phyloP scores from a whole-genome alignment of 192 early-diverging fungal species.

The Coemansia sp. region DNA sequence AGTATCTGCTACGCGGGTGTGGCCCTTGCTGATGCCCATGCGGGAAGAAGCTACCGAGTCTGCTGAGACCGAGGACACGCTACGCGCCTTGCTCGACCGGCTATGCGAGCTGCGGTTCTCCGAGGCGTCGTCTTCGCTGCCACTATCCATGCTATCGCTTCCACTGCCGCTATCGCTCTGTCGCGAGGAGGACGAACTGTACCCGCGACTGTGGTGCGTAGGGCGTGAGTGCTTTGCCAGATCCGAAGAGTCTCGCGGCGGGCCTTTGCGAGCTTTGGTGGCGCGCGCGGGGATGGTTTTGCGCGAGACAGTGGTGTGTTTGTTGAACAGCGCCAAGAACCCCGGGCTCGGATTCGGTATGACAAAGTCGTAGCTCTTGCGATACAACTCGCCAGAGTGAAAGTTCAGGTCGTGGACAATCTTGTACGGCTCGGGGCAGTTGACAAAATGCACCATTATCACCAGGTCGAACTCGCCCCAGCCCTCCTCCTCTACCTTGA shows the following conservation, averaged over 20 bases:
- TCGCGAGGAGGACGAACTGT: constrained; percentile 3
- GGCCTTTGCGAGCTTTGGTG: constrained; percentile 46
- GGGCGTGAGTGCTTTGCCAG: neutral
- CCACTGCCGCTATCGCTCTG: constrained; percentile 8
- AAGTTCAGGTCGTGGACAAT: constrained; percentile 55
- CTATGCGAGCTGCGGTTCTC: constrained; percentile 3
- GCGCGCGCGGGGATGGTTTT: constrained; percentile 39
- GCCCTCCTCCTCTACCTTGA: constrained; percentile 42
- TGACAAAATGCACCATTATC: constrained; percentile 34
- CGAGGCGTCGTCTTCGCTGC: neutral
- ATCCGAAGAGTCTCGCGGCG: constrained; percentile 20
- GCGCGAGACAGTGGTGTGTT: constrained; percentile 28
- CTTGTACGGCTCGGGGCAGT: constrained; percentile 21
- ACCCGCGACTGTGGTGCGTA: constrained; percentile 10
- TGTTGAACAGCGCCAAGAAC: constrained; percentile 39
- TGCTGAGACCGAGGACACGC: constrained; percentile 10
- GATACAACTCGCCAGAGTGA: constrained; percentile 30
- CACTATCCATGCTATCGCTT: constrained; percentile 9
- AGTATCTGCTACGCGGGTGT: neutral
- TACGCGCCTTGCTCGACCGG: constrained; percentile 4
- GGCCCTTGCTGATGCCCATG: neutral
- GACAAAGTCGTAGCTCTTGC: constrained; percentile 21
- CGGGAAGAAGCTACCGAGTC: neutral
- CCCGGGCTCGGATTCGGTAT: constrained; percentile 26
- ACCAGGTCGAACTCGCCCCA: constrained; percentile 56